Conservation (phyloP, 2,329 filamentous ascomycete species). For the Esteya vermicola region DNA sequence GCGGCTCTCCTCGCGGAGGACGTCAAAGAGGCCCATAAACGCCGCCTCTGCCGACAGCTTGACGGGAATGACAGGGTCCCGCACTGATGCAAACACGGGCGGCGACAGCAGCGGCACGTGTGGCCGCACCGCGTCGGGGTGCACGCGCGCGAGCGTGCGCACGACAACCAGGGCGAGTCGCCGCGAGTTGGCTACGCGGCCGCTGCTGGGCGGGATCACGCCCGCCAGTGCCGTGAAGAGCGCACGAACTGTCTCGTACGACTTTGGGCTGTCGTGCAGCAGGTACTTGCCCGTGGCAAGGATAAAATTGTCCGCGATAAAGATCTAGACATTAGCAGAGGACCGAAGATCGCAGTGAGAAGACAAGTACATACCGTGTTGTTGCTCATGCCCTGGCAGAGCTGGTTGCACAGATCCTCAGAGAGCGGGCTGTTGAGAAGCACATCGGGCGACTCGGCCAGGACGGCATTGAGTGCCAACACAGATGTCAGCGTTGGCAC, state of each 20-base stretch:
- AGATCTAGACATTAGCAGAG: conserved; percentile 36
- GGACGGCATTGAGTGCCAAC: conserved; percentile 74
- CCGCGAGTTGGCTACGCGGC: conserved; percentile 66
- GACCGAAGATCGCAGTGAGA: conserved; percentile 12
- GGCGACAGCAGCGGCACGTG: conserved; percentile 70
- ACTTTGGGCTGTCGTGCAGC: conserved; percentile 51
- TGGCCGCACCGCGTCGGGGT: conserved; percentile 68
- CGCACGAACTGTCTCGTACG: conserved; percentile 63
- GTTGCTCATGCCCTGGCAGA: conserved; percentile 66
- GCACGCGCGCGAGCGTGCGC: conserved; percentile 66
- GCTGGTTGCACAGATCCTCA: conserved; percentile 61
- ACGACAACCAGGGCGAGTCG: conserved; percentile 77
- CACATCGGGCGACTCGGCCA: conserved; percentile 63
- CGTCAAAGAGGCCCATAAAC: conserved; percentile 80
- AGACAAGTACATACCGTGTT: conserved; percentile 49
- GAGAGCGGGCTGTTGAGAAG: conserved; percentile 51
- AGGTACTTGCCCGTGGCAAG: conserved; percentile 86
- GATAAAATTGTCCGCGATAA: conserved; percentile 76
- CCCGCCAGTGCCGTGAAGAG: conserved; percentile 67
- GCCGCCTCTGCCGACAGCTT: conserved; percentile 92
- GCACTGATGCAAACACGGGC: conserved; percentile 76
- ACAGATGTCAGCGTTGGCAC: conserved; percentile 67
- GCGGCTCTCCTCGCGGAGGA: conserved; percentile 71
- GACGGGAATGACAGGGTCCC: conserved; percentile 84
- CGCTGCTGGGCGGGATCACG: conserved; percentile 64